phyloP scores from a whole-genome alignment of 2,329 filamentous ascomycete species.

The Nectriaceae sp. region DNA sequence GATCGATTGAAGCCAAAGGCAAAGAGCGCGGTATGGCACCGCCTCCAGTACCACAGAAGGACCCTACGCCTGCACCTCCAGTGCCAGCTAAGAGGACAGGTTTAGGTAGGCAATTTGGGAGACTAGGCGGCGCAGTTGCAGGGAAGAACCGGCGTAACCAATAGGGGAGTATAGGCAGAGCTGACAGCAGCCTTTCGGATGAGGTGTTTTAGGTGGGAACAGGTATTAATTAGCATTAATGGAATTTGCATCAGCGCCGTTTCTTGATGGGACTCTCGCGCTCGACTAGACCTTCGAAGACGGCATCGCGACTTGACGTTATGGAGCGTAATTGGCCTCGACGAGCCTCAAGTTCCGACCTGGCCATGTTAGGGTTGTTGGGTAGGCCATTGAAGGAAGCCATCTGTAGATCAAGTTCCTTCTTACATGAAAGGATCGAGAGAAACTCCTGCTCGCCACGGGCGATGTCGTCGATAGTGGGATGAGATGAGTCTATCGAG shows the following conservation, averaged over 20 bases:
- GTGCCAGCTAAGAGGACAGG: slow-evolving; percentile 60
- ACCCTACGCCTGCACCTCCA: slow-evolving; percentile 43
- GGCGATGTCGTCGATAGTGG: slow-evolving; percentile 59
- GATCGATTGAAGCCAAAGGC: slow-evolving; percentile 39
- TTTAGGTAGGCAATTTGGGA: slow-evolving; percentile 68
- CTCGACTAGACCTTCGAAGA: slow-evolving; percentile 75
- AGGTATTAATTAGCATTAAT: neutral
- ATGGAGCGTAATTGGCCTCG: slow-evolving; percentile 64
- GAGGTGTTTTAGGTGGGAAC: neutral
- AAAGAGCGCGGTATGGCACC: slow-evolving; percentile 41
- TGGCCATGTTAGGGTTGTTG: slow-evolving; percentile 67
- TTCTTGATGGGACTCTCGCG: slow-evolving; percentile 58
- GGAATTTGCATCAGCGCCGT: slow-evolving; percentile 27
- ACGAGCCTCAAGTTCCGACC: slow-evolving; percentile 68
- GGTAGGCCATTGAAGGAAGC: slow-evolving; percentile 71
- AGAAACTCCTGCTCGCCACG: slow-evolving; percentile 61
- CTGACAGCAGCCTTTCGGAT: neutral
- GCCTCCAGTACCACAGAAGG: slow-evolving; percentile 51
- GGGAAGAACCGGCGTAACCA: slow-evolving; percentile 59
- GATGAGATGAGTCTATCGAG: slow-evolving; percentile 36
- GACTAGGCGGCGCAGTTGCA: slow-evolving; percentile 70
- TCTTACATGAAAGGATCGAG: slow-evolving; percentile 57
- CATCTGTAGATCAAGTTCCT: slow-evolving; percentile 62
- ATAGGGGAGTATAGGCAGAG: no score
- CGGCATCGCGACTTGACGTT: slow-evolving; percentile 64